Evolutionary conservation across 2,329 filamentous ascomycete genomes (phyloP), one percentile per base, ranked within the genome.

Genomic region (Aspergillus fijiensis): DNA sequence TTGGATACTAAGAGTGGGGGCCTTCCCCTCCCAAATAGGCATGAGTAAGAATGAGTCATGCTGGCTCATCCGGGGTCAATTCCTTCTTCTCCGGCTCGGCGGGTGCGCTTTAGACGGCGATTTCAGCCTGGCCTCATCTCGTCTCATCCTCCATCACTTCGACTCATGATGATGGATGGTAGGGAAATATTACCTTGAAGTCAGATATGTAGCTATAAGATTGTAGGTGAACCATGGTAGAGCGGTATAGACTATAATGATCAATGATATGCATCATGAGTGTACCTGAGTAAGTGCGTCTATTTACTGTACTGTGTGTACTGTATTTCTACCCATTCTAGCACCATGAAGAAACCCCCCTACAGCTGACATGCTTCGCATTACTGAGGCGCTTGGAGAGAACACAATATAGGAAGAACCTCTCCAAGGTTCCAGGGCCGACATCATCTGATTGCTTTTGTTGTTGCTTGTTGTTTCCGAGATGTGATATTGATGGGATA

Each of bases 361-460:
- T 19, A 55, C 49, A 42, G 63, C 63, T 59, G 63, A 64, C 49
- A 55, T 59, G 56, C 56, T 53, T 55, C 52, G 60, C 62, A 57
- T 62, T 51, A 11, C 49, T 63, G 62, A 60, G 58, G 62, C 62
- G 39, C 62, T 60, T 64, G 53, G 60, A 63, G 60, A 64, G 60
- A 35, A 60, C 27, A 49, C 49, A 54, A 55, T 27, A 58, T 51
- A 59, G 58, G 62, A 63, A 64, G 60, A 58, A 54, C 57, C 27
- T 63, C 60, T 64, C 57, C 60, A 61, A 55, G 56, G 42, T 51
- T 45, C 45, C 49, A 39, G 62, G 61, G 63, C 61, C 63, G 60
- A 64, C 63, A 63, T 64, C 63, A 53, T 54, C 63, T 61, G 60
- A 64, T 39, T 49, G 31, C 25, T n/a, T 33, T 54, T 14, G 23